Base-by-base conservation (phyloP, 2,329 filamentous ascomycete genomes). In the Colletotrichum gloeosporioides region DNA sequence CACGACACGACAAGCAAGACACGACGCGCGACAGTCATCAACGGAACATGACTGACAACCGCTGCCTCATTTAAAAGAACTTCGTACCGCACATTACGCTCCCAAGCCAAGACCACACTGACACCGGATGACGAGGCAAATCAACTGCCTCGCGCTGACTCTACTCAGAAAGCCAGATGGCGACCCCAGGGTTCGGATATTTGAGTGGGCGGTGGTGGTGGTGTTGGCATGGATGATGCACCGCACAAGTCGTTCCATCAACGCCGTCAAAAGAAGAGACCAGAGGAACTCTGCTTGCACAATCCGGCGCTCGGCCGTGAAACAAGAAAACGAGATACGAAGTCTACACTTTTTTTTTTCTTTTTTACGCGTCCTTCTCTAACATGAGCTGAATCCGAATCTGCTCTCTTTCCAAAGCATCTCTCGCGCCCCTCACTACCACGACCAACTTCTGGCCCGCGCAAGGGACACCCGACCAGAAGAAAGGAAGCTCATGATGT, bases 371-470 rank as follows among this genome's bases (percentile, higher is more conserved):
- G 69, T 71, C 61, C 55, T 36, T 55, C 39, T 73, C 59, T 76
- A 53, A 73, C 57, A 25, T 16, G 59, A 76, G 59, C 74, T 76
- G 74, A 76, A 69, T 74, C 74, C 61, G 74, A 74, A 73, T 65
- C 73, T 73, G 64, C 16, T 63, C 55, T 29, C 32, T 55, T 13
- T 10, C 29, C 55, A 61, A 57, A 44, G 34, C 29, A 65, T 76
- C 65, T 65, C 70, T 34, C 36, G 36, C 53, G 18, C 49, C 65
- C 18, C 68, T 65, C 59, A 66, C 32, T 65, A 27, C 70, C 44
- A 73, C 70, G 68, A 32, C 53, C 39, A 36, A 22, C 70, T 31
- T 74, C 64, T 49, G 44, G 13, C 25, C 15, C 22, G 22, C 49
- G 59, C 74, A 73, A 61, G 74, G 74, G 36, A 39, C 49, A 22